phyloP scores from a whole-genome alignment of 2,329 filamentous ascomycete genomes.

The Zalaria sp. region DNA sequence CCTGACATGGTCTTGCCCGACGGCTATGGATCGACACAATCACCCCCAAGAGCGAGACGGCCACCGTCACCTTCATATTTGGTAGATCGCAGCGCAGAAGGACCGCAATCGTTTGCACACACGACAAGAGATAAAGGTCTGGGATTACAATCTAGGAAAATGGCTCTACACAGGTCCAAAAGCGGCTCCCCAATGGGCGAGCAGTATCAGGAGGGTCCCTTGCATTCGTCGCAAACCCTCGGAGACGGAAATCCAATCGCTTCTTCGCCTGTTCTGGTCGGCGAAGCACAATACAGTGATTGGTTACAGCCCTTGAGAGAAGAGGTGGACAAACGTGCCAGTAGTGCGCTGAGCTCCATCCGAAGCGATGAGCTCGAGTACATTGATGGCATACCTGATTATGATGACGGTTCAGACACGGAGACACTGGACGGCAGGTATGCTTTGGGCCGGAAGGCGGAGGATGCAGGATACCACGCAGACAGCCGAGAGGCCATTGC shows the following conservation, averaged over 20 bases:
- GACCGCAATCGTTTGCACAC: too few relatives aligned
- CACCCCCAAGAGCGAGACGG: slow-evolving; percentile 9
- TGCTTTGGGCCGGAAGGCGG: not conserved
- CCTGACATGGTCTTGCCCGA: slow-evolving; percentile 88
- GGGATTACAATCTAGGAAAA: too few relatives aligned
- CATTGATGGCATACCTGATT: slow-evolving; percentile 14
- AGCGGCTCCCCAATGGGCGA: too few relatives aligned
- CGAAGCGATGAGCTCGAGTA: slow-evolving; percentile 30
- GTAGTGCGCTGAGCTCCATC: slow-evolving; percentile 25
- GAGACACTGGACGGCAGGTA: slow-evolving; percentile 11
- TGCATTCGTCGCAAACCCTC: too few relatives aligned
- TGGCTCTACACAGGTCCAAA: too few relatives aligned
- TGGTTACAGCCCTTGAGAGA: too few relatives aligned
- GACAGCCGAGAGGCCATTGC: not conserved
- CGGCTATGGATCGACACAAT: slow-evolving; percentile 5
- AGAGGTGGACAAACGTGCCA: slow-evolving; percentile 8
- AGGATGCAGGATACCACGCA: not conserved
- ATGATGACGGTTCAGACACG: slow-evolving; percentile 19
- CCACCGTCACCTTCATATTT: slow-evolving; percentile 9
- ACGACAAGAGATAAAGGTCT: too few relatives aligned
- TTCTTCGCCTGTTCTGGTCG: too few relatives aligned
- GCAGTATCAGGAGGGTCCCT: too few relatives aligned
- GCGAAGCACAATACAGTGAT: too few relatives aligned
- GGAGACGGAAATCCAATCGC: too few relatives aligned
- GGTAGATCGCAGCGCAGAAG: not conserved